Conservation (phyloP, 1,139 yeast species). For the Saccharomyces pastorianus region DNA sequence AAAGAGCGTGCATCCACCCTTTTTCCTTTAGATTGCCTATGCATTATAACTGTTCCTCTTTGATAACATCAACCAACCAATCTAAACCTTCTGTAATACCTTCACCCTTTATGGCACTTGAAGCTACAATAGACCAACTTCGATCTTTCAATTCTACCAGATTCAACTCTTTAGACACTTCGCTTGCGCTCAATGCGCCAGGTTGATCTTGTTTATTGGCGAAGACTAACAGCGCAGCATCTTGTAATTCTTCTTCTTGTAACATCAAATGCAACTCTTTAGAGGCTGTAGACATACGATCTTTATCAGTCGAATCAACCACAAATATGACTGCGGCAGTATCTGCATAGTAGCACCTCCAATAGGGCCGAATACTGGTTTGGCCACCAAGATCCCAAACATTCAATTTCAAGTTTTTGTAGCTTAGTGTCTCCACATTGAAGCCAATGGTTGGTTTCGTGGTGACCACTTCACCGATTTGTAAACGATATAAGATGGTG, state of each 20-base stretch:
- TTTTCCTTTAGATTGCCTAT: neutral
- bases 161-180: conserved; percentile 80
- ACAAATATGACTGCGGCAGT: conserved; percentile 95
- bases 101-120: conserved; percentile 93
- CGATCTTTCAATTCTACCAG: conserved; percentile 87
- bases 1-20: neutral
- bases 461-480: conserved; percentile 88
- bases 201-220: conserved; percentile 97
- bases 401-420: conserved; percentile 83
- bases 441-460: conserved; percentile 96
- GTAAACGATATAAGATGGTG: conserved; percentile 83
- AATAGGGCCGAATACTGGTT: conserved; percentile 91
- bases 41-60: conserved; percentile 68
- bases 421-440: conserved; percentile 88
- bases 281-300: conserved; percentile 78
- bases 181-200: conserved; percentile 91
- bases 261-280: conserved; percentile 89
- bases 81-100: conserved; percentile 94
- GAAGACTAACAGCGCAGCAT: conserved; percentile 84
- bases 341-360: conserved; percentile 95
- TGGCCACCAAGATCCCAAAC: conserved; percentile 95
- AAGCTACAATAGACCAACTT: conserved; percentile 96
- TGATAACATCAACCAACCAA: conserved; percentile 93
- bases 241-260: conserved; percentile 83
- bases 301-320: conserved; percentile 94